Conservation (phyloP, 2,329 filamentous ascomycete genomes). For the Trichoderma pleuroti region DNA sequence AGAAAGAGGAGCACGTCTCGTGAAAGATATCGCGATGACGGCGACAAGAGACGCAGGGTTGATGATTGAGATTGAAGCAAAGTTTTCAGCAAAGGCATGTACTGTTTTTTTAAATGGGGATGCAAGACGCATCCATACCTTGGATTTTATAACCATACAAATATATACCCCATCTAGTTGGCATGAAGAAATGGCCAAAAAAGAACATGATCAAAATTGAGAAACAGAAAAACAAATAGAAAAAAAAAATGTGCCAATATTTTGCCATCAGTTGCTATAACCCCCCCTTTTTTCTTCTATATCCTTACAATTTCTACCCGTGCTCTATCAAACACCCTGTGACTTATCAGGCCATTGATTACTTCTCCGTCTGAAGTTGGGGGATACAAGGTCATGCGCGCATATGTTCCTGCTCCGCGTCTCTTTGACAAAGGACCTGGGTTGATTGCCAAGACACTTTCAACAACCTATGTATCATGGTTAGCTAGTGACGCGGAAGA, state of each 20-base stretch:
- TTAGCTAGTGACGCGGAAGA: constrained; percentile 16
- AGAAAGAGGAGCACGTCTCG: constrained; percentile 57
- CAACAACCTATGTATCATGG: constrained; percentile 65
- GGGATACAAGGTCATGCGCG: constrained; percentile 71
- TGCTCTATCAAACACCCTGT: constrained; percentile 76
- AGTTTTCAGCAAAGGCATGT: neutral
- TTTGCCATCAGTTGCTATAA: neutral
- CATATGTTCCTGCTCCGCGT: constrained; percentile 79
- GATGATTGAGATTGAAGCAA: constrained; percentile 38
- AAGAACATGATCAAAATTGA: neutral
- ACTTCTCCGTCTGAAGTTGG: constrained; percentile 58
- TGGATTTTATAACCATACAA: neutral
- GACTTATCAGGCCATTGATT: constrained; percentile 57
- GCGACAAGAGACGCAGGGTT: constrained; percentile 58
- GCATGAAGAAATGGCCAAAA: neutral
- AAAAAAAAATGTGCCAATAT: neutral
- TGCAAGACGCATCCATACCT: neutral
- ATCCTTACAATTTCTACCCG: constrained; percentile 86
- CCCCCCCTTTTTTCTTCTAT: constrained; percentile 31
- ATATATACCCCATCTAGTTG: constrained; percentile 13
- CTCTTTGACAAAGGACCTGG: constrained; percentile 84
- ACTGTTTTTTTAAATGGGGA: neutral
- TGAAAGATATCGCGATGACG: constrained; percentile 51
- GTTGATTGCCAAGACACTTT: constrained; percentile 86
- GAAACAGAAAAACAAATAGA: neutral